phyloP scores from a whole-genome alignment of 306 rosid species.

The Mucuna pruriens region DNA sequence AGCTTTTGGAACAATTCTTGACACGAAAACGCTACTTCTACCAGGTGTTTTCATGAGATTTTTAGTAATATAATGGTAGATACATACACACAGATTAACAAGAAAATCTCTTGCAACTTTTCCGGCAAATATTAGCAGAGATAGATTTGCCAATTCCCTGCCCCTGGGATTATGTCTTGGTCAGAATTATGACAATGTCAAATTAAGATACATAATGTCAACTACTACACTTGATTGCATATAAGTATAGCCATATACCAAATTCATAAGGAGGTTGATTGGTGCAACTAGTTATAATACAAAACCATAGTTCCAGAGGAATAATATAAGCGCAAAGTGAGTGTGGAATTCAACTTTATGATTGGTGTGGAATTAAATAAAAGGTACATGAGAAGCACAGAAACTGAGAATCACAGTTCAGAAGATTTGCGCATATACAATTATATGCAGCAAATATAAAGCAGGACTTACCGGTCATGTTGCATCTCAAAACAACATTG shows the following conservation, averaged over 20 bases:
- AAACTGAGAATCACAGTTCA: conserved; percentile 36
- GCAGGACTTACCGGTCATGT: conserved; percentile 33
- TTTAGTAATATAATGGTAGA: background rate
- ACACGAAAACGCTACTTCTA: background rate
- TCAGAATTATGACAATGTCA: background rate
- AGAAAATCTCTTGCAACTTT: background rate
- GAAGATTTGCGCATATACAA: conserved; percentile 53
- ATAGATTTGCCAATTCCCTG: background rate
- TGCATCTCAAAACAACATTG: conserved; percentile 32
- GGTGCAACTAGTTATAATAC: conserved; percentile 12
- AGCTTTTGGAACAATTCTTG: background rate
- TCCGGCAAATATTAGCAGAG: background rate
- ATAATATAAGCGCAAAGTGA: conserved; percentile 36
- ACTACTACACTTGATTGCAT: background rate
- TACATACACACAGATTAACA: background rate
- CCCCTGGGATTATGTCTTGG: background rate
- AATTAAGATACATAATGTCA: background rate
- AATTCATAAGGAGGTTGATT: conserved; percentile 22
- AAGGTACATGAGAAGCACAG: conserved; percentile 54
- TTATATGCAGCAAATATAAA: conserved; percentile 45
- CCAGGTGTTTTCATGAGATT: background rate
- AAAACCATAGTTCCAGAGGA: conserved; percentile 42
- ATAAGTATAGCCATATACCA: conserved; percentile 8
- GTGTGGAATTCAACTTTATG: conserved; percentile 53
- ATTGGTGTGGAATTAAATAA: conserved; percentile 57